Base-by-base conservation (phyloP, 345 rosid genomes). In the Camelina laxa region DNA sequence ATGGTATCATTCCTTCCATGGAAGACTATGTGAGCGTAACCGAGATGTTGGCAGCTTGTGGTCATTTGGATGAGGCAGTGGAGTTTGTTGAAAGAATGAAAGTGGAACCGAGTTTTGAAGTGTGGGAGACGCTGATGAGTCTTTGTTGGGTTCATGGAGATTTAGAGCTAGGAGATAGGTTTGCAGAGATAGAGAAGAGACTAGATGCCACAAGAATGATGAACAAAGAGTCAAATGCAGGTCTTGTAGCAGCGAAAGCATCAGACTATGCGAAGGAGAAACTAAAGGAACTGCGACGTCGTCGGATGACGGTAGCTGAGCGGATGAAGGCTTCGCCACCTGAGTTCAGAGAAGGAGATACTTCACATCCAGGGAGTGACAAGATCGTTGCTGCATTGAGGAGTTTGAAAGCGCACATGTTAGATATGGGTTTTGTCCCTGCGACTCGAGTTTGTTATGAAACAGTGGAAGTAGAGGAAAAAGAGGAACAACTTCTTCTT, bases 121-220 rank as follows among this genome's bases (percentile, higher is more conserved):
- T 92, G 88, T 65, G 90, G 92, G 90, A 86, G 75, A 81, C 85
- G 17, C 54, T 92, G 70, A 88, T 92, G 98, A 85, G 84, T 75
- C 84, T 83, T 4, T 77, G 88, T 76, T 82, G 95, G 82, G 74
- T 83, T 64, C 95, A 92, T 35, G 96, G 95, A 13, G 75, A 87
- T 64, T 44, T 79, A 70, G 91, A 85, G 80, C 87, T 86, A 0
- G 98, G 98, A 24, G 88, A 85, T 79, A 87, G 80, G 53, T 78
- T 88, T 69, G 85, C 89, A 20, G 91, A 84, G 75, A 65, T 92
- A 54, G 80, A 86, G 35, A 82, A 81, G 77, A 80, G 75, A 62
- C 36, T 86, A 61, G 97, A 90, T 56, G 75, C 88, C 10, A 76
- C 83, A 1, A 75, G 51, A 62, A 78, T 90, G 81, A 78, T 90